A percentile compares a stretch with the other conserved stretches of the same genome.
Evolutionary conservation across 2,329 filamentous ascomycete species (phyloP).

Genomic region (Colletotrichum cereale): DNA sequence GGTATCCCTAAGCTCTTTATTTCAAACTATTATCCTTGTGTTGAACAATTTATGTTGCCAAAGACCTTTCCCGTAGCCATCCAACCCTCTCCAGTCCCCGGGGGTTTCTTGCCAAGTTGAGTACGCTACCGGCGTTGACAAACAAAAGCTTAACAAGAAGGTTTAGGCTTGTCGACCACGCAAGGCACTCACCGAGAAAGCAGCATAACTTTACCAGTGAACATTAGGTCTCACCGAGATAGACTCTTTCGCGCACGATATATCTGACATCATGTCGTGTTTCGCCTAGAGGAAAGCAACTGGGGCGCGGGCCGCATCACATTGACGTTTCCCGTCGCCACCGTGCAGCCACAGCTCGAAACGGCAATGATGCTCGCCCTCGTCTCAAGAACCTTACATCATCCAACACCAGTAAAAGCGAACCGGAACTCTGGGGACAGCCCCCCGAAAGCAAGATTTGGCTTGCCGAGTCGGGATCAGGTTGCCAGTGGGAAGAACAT

Average conservation of each 20-base stretch:
- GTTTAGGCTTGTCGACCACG: too few relatives aligned
- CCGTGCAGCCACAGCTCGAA: conserved; percentile 10
- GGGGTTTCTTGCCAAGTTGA: not conserved
- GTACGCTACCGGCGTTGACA: not conserved
- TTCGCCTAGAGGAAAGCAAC: conserved; percentile 18
- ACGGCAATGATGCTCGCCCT: conserved; percentile 21
- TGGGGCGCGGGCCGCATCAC: conserved; percentile 29
- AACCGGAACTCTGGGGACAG: not conserved
- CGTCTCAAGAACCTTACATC: conserved; percentile 28
- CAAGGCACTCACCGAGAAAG: not conserved
- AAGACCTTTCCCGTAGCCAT: not conserved
- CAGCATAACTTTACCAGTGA: not conserved
- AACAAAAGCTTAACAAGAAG: not conserved
- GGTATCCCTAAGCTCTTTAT: not conserved
- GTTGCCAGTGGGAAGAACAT: conserved; percentile 3
- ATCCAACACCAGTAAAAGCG: not conserved
- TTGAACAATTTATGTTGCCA: not conserved
- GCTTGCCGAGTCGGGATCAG: conserved; percentile 23
- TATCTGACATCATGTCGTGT: conserved; percentile 37
- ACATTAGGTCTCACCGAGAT: conserved; percentile 7
- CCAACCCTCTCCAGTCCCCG: not conserved
- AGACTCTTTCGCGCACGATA: not conserved
- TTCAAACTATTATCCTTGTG: not conserved
- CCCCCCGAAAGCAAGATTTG: conserved; percentile 29
- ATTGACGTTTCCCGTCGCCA: conserved; percentile 36